phyloP scores from a whole-genome alignment of 345 rosid species.

The Rhodomyrtus tomentosa region DNA sequence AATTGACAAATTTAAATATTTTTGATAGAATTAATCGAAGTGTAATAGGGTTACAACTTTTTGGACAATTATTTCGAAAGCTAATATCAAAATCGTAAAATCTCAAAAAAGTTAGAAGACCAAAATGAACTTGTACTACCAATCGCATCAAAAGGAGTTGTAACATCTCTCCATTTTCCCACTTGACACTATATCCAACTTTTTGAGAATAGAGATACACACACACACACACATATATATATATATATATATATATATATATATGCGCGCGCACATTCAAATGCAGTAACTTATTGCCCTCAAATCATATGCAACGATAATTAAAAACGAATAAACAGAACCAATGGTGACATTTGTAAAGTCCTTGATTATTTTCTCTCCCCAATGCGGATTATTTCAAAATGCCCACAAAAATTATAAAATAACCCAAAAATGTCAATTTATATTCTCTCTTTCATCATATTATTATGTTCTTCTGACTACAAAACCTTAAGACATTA shows the following conservation, averaged over 20 bases:
- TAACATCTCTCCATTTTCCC: background rate
- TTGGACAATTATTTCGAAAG: no score
- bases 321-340: background rate
- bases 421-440: background rate
- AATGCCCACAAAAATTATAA: background rate
- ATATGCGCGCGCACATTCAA: background rate
- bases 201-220: no score
- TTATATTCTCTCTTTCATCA: background rate
- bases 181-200: no score
- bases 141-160: background rate
- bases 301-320: background rate
- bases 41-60: no score
- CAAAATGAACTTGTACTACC: background rate
- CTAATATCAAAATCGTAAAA: background rate
- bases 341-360: background rate
- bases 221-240: no score
- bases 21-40: no score
- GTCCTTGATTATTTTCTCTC: background rate
- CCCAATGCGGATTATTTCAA: background rate
- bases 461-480: background rate
- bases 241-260: no score
- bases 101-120: background rate
- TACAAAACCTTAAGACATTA: background rate
- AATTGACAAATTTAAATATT: no score
- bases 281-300: background rate